Evolutionary conservation across 768 basidiomycete species (phyloP).

Genomic region (Hirschioporus abietinus): DNA sequence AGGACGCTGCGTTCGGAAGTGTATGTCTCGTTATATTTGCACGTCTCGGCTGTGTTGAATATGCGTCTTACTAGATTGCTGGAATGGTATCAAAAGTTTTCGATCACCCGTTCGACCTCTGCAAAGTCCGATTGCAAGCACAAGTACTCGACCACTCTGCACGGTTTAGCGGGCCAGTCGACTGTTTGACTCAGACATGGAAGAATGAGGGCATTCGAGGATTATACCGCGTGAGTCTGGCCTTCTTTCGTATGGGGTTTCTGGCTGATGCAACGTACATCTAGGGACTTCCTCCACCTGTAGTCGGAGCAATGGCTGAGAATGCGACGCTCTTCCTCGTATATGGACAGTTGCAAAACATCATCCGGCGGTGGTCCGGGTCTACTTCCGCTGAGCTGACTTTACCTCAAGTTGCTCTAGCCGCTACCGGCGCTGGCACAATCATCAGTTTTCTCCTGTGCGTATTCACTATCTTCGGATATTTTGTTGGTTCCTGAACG

Average conservation of each 20-base stretch:
- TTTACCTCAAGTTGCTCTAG: constrained; percentile 65
- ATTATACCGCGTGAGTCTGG: constrained; percentile 70
- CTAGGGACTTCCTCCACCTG: constrained; percentile 86
- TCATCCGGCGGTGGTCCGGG: constrained; percentile 42
- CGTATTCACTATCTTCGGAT: background rate
- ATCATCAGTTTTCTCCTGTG: constrained; percentile 85
- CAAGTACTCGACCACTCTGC: constrained; percentile 71
- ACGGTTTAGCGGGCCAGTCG: constrained; percentile 79
- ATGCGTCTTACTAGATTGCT: constrained; percentile 48
- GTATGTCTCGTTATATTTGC: constrained; percentile 29
- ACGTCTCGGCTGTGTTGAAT: constrained; percentile 1
- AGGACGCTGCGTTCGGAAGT: constrained; percentile 55
- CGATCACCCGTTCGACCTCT: constrained; percentile 93
- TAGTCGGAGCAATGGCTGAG: constrained; percentile 89
- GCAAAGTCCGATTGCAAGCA: constrained; percentile 90
- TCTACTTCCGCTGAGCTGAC: constrained; percentile 38
- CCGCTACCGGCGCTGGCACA: constrained; percentile 82
- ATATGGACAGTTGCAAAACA: constrained; percentile 70
- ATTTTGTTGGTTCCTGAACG: background rate
- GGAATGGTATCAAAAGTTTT: constrained; percentile 87
- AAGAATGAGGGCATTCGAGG: constrained; percentile 76
- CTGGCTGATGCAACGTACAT: background rate
- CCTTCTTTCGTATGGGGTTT: background rate
- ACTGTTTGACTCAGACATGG: constrained; percentile 83
- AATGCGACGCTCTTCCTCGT: constrained; percentile 85